phyloP scores from a whole-genome alignment of 495 filamentous ascomycete species.

The Penicillium cosmopolitanum region DNA sequence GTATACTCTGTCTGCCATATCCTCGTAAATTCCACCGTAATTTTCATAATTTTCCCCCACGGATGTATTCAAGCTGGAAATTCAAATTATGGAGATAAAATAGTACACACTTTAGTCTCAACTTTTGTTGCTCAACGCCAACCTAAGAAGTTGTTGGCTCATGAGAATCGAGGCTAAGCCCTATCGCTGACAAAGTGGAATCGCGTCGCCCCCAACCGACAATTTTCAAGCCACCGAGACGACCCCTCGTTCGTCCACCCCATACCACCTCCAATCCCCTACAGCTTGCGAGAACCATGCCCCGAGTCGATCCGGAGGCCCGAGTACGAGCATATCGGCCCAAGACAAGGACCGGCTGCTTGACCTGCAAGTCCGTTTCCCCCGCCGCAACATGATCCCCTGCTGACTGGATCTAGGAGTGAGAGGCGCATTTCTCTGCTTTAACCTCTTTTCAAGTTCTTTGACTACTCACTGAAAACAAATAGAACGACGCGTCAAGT shows the following conservation, averaged over 20 bases:
- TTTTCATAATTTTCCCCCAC: too few relatives aligned
- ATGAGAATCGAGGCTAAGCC: background rate
- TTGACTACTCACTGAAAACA: slow-evolving; percentile 1
- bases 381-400: background rate
- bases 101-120: too few relatives aligned
- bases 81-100: too few relatives aligned
- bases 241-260: background rate
- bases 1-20: too few relatives aligned
- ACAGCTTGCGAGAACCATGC: background rate
- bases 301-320: slow-evolving; percentile 7
- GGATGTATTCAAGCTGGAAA: too few relatives aligned
- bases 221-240: background rate
- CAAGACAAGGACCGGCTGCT: slow-evolving; percentile 13
- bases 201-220: background rate
- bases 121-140: too few relatives aligned
- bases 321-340: slow-evolving; percentile 8
- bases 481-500: slow-evolving; percentile 15
- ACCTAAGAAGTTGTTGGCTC: too few relatives aligned
- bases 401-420: slow-evolving; percentile 10
- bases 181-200: background rate
- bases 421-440: background rate
- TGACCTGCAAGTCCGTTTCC: slow-evolving; percentile 14
- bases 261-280: background rate
- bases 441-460: background rate
- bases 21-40: too few relatives aligned